These are phyloP conservation scores for Durotheca rogersii DNA, from an alignment of 495 filamentous ascomycete species.

Conservation along the genomic window DNA sequence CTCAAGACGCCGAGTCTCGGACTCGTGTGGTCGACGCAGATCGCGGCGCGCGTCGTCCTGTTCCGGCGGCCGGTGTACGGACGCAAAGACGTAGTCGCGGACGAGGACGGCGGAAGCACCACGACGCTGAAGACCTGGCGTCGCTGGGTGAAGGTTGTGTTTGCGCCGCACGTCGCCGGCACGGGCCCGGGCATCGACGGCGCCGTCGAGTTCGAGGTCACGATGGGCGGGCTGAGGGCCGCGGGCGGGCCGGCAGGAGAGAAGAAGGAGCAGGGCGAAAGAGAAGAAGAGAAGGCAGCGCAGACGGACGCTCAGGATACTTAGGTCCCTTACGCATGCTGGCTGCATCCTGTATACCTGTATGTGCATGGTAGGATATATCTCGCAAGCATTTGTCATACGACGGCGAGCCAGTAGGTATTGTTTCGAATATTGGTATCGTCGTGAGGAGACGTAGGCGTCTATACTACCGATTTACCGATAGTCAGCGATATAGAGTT, in stretches of 20 bases:
- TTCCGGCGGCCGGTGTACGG: constrained; percentile 59
- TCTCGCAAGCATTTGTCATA: too few relatives aligned
- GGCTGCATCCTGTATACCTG: background rate
- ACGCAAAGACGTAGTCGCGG: constrained; percentile 15
- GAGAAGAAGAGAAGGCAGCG: background rate
- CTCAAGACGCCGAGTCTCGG: constrained; percentile 86
- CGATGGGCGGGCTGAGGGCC: constrained; percentile 52
- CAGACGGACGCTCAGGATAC: too few relatives aligned
- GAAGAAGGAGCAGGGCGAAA: constrained; percentile 5
- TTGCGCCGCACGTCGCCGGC: constrained; percentile 65
- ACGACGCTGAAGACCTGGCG: constrained; percentile 46
- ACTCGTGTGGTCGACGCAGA: constrained; percentile 85
- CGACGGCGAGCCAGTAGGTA: background rate
- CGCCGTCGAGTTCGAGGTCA: constrained; percentile 59
- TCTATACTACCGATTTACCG: too few relatives aligned
- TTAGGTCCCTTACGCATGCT: background rate
- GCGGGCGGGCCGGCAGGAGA: constrained; percentile 29
- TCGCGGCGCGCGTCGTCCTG: constrained; percentile 77
- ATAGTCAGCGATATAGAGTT: too few relatives aligned
- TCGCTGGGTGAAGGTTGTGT: constrained; percentile 78
- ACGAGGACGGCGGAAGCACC: constrained; percentile 20
- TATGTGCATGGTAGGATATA: background rate
- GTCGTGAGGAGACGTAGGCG: too few relatives aligned
- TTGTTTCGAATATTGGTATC: background rate
- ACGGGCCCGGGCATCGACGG: constrained; percentile 43